A percentile compares a stretch with the other conserved stretches of the same genome.
Evolutionary conservation across 164 flowering plant genomes (phyloP).

Genomic region (Cinnamomum micranthum): DNA sequence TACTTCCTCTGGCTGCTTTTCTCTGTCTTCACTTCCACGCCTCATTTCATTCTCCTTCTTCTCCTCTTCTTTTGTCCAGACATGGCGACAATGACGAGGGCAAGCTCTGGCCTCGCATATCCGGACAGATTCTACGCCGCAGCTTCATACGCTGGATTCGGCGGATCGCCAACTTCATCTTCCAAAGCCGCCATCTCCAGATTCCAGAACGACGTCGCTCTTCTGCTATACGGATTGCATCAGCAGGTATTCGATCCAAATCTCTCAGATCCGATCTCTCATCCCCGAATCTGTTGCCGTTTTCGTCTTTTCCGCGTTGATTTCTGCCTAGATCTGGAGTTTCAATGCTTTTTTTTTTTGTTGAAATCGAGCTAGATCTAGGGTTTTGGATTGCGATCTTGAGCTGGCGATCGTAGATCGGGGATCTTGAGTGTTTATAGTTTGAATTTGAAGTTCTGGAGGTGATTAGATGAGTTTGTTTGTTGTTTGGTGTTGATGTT

Average conservation of each 20-base stretch:
- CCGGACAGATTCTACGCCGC: slow-evolving; percentile 96
- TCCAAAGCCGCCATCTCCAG: slow-evolving; percentile 46
- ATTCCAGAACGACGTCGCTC: slow-evolving; percentile 71
- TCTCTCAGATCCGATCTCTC: slow-evolving; percentile 1
- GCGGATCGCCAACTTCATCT: slow-evolving; percentile 53
- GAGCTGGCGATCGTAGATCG: slow-evolving; percentile 11
- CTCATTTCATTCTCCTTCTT: too few species aligned
- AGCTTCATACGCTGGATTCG: slow-evolving; percentile 88
- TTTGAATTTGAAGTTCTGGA: neutral
- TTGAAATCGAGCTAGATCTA: slow-evolving; percentile 19
- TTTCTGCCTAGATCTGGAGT: slow-evolving; percentile 1
- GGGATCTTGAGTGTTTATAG: neutral
- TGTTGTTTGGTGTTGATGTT: too few species aligned
- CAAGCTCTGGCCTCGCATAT: slow-evolving; percentile 80
- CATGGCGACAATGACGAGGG: slow-evolving; percentile 57
- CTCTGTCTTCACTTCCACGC: too few species aligned
- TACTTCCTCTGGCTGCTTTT: too few species aligned
- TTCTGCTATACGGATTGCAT: slow-evolving; percentile 79
- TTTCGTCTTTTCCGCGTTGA: neutral
- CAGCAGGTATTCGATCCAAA: slow-evolving; percentile 58
- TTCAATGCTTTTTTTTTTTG: neutral
- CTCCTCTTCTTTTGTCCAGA: neutral
- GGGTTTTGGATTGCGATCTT: slow-evolving; percentile 6
- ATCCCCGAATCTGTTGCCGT: neutral
- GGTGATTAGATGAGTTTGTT: too few species aligned